Conservation (phyloP, 257 asterid species). For the Craterostigma plantagineum region DNA sequence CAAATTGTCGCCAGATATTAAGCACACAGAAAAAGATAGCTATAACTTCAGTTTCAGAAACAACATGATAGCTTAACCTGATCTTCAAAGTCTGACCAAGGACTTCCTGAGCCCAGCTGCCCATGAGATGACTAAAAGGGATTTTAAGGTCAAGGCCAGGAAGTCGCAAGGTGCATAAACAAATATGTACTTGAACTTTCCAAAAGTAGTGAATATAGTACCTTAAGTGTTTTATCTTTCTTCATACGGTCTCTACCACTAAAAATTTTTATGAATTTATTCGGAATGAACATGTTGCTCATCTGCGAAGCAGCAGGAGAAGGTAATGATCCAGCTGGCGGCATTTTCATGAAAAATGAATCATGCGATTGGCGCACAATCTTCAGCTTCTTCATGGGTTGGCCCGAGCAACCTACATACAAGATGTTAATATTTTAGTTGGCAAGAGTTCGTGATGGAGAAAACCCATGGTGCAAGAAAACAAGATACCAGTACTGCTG, state of each 20-base stretch:
- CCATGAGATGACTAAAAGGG: constrained; percentile 48
- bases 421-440: constrained; percentile 9
- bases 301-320: constrained; percentile 83
- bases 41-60: too few relatives aligned
- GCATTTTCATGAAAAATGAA: constrained; percentile 44
- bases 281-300: constrained; percentile 70
- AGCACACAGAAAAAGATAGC: too few relatives aligned
- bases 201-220: constrained; percentile 16
- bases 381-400: constrained; percentile 64
- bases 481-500: neutral
- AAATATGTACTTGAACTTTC: constrained; percentile 5
- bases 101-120: constrained; percentile 56
- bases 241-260: constrained; percentile 79
- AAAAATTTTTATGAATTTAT: constrained; percentile 49
- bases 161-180: constrained; percentile 5
- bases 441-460: constrained; percentile 7
- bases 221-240: constrained; percentile 67
- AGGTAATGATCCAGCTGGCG: constrained; percentile 50
- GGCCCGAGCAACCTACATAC: constrained; percentile 63
- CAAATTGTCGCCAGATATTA: neutral
- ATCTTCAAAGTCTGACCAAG: constrained; percentile 82
- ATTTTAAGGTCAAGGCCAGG: constrained; percentile 10
- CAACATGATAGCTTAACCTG: constrained; percentile 31
- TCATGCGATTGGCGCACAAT: constrained; percentile 50
- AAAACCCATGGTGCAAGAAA: neutral